Evolutionary conservation across 148 eudicot species (phyloP).

Genomic region (Chenopodium berlandieri): DNA sequence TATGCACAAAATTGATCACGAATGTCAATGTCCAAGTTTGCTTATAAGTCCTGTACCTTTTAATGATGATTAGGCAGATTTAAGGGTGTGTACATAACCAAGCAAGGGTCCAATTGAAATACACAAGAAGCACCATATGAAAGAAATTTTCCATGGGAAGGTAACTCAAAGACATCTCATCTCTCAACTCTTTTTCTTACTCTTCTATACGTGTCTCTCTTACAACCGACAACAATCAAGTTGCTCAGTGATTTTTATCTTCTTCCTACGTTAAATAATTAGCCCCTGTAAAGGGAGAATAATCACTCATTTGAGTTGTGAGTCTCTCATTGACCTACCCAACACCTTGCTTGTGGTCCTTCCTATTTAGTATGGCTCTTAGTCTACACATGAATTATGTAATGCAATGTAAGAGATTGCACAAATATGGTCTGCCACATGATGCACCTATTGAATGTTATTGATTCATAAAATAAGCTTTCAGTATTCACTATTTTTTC

Average conservation of each 20-base stretch:
- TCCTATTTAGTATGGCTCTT: neutral
- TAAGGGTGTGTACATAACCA: neutral
- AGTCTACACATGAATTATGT: neutral
- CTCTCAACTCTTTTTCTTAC: neutral
- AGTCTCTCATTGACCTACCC: neutral
- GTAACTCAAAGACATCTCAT: neutral
- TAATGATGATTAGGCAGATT: neutral
- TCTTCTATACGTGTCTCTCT: neutral
- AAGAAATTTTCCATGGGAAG: neutral
- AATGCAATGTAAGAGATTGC: neutral
- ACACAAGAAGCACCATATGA: neutral
- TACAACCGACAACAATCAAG: neutral
- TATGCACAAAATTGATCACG: neutral
- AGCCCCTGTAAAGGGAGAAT: neutral
- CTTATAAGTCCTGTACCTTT: neutral
- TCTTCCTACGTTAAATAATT: neutral
- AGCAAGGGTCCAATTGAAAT: neutral
- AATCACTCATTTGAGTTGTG: neutral
- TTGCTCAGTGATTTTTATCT: neutral
- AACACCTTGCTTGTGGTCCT: neutral
- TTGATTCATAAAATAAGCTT: neutral
- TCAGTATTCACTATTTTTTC: neutral
- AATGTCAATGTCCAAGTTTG: neutral
- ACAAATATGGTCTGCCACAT: neutral
- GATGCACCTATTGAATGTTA: neutral